These are phyloP conservation scores for Curvularia spicifera DNA, from an alignment of 2,329 filamentous ascomycete genomes.

Conservation along the genomic window DNA sequence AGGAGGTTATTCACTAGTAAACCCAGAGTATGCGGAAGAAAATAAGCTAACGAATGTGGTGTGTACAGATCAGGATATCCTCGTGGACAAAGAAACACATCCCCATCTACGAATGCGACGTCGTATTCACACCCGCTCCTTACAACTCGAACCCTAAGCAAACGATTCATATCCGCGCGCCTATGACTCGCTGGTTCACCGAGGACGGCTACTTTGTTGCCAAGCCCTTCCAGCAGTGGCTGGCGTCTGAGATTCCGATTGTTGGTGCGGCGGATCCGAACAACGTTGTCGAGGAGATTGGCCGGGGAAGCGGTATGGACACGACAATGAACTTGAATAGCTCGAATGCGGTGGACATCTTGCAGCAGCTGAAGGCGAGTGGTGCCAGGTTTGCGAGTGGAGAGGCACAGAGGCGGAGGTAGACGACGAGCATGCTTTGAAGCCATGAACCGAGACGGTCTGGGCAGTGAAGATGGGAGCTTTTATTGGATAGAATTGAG, in stretches of 20 bases:
- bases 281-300: constrained; percentile 56
- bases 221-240: constrained; percentile 77
- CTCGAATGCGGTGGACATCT: constrained; percentile 43
- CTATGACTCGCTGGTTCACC: constrained; percentile 77
- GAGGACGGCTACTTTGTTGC: constrained; percentile 76
- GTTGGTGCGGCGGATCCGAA: constrained; percentile 70
- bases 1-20: background rate
- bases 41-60: background rate
- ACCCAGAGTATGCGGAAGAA: background rate
- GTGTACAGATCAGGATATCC: constrained; percentile 70
- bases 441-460: background rate
- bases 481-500: background rate
- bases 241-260: constrained; percentile 70
- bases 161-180: constrained; percentile 63
- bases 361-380: constrained; percentile 47
- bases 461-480: background rate
- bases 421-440: constrained; percentile 11
- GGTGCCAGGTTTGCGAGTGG: constrained; percentile 38
- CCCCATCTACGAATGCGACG: constrained; percentile 77
- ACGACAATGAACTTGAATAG: constrained; percentile 38
- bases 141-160: constrained; percentile 43
- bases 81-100: constrained; percentile 79
- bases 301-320: constrained; percentile 41
- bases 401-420: constrained; percentile 44
- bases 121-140: constrained; percentile 59